Evolutionary conservation across 2,329 filamentous ascomycete species (phyloP), one percentile per base, ranked within the genome.

Genomic region (Colletotrichum spinosum): DNA sequence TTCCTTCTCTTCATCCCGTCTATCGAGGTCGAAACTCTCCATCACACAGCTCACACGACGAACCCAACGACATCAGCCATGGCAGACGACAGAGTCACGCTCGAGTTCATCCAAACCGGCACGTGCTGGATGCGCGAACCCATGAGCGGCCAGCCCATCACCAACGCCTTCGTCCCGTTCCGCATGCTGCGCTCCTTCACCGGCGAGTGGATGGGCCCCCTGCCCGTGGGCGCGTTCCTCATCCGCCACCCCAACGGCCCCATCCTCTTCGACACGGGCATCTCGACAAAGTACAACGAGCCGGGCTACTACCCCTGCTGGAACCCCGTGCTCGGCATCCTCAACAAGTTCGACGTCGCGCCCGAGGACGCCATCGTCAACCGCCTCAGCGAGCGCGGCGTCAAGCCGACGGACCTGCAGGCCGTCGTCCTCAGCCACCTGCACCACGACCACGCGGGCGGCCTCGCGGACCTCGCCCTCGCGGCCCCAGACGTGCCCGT

Each of bases 401-500:
- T 71, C 37, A 59, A 70, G 33, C 69, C 70, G 1, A 62, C 57
- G n/a, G 67, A 71, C 15, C 60, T 75, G 6, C 70, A 74, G 60
- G 71, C 70, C 33, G 68, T 75, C 34, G 60, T 76, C 17, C 17
- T 75, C 0, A 71, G 68, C 33, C 74, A 76, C 58, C 62, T 76
- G 9, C 74, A 76, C 60, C 68, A 74, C 60, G 77, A 73, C 2
- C 75, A 70, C 56, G 68, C 59, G 2, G 71, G 70, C 15, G 65
- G 55, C 1, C 57, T 74, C n/a, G 63, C 68, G 42, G 71, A 76
- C 41, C 54, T 77, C 12, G 44, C 67, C 13, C 68, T 56, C 5
- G 70, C 67, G n/a, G 71, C 70, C 15, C 72, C 72, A 2, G 65
- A 70, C 38, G 62, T 73, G 8, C 73, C 73, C 6, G 67, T 77